These are phyloP conservation scores for Lupinus albus DNA, from an alignment of 306 rosid species.

Conservation along the genomic window DNA sequence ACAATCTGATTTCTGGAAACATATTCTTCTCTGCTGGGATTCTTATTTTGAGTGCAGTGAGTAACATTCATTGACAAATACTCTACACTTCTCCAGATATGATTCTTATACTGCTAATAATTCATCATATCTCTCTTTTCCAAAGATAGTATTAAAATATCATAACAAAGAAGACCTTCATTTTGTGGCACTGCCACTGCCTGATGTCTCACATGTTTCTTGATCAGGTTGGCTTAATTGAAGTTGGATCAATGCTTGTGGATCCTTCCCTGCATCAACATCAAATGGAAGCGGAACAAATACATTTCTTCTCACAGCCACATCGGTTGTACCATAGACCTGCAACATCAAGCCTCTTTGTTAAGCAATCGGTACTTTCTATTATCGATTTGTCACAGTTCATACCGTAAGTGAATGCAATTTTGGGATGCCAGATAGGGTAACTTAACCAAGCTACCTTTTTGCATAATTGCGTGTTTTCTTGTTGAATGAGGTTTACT, in stretches of 20 bases:
- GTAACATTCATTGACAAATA: conserved; percentile 9
- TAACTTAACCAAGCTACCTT: conserved; percentile 44
- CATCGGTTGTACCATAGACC: conserved; percentile 46
- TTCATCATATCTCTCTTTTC: conserved; percentile 13
- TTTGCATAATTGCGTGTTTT: conserved; percentile 42
- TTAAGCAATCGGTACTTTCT: conserved; percentile 31
- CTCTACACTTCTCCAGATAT: conserved; percentile 30
- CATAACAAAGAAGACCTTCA: conserved; percentile 21
- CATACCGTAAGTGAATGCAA: conserved; percentile 25
- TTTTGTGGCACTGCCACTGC: conserved; percentile 36
- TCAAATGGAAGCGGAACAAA: conserved; percentile 49
- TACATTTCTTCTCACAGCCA: conserved; percentile 37
- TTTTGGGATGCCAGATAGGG: conserved; percentile 8
- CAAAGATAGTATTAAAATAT: conserved; percentile 24
- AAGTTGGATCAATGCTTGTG: conserved; percentile 53
- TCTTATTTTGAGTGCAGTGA: conserved; percentile 34
- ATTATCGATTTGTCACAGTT: conserved; percentile 22
- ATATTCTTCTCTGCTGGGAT: conserved; percentile 36
- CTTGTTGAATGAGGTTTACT: conserved; percentile 52
- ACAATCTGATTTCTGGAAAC: conserved; percentile 25
- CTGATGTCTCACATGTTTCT: conserved; percentile 48
- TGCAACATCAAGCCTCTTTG: conserved; percentile 42
- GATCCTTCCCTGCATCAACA: conserved; percentile 30
- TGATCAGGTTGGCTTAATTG: conserved; percentile 58
- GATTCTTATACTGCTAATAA: conserved; percentile 37